Evolutionary conservation across 2,329 filamentous ascomycete genomes (phyloP).

Genomic region (Herpotrichia juniperi): DNA sequence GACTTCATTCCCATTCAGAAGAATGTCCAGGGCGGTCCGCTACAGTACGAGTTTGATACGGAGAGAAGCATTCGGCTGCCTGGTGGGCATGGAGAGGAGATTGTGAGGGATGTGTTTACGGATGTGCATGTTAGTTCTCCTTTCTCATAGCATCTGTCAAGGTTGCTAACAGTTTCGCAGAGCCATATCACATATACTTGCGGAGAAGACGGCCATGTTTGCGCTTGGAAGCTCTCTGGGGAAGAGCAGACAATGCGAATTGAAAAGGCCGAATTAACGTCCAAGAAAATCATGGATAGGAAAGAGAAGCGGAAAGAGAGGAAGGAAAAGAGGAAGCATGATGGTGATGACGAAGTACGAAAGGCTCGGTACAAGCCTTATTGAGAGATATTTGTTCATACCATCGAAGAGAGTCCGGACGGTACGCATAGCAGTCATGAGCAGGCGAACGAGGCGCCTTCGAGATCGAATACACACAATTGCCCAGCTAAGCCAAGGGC

Average conservation of each 20-base stretch:
- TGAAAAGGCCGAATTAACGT: slow-evolving; percentile 19
- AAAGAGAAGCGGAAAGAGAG: slow-evolving; percentile 42
- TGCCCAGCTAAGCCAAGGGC: too few species aligned
- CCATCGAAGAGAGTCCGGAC: too few species aligned
- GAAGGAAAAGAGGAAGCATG: slow-evolving; percentile 33
- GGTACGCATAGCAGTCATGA: too few species aligned
- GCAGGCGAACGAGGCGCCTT: too few species aligned
- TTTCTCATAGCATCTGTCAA: background rate
- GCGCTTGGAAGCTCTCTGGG: slow-evolving; percentile 46
- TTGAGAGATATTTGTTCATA: slow-evolving; percentile 14
- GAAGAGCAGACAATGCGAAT: slow-evolving; percentile 26
- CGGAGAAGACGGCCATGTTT: slow-evolving; percentile 56
- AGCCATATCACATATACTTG: slow-evolving; percentile 50
- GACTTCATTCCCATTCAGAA: slow-evolving; percentile 40
- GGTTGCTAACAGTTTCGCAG: slow-evolving; percentile 17
- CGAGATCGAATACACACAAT: too few species aligned
- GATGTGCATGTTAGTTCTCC: slow-evolving; percentile 38
- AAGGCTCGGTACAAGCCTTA: slow-evolving; percentile 49
- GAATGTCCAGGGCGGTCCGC: slow-evolving; percentile 18
- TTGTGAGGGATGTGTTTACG: slow-evolving; percentile 54
- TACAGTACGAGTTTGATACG: slow-evolving; percentile 38
- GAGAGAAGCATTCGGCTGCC: slow-evolving; percentile 36
- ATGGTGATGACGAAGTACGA: slow-evolving; percentile 29
- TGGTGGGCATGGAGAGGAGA: slow-evolving; percentile 55
- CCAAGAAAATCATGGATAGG: slow-evolving; percentile 30